phyloP scores from a whole-genome alignment of 164 flowering plant species.

The Stephania japonica region DNA sequence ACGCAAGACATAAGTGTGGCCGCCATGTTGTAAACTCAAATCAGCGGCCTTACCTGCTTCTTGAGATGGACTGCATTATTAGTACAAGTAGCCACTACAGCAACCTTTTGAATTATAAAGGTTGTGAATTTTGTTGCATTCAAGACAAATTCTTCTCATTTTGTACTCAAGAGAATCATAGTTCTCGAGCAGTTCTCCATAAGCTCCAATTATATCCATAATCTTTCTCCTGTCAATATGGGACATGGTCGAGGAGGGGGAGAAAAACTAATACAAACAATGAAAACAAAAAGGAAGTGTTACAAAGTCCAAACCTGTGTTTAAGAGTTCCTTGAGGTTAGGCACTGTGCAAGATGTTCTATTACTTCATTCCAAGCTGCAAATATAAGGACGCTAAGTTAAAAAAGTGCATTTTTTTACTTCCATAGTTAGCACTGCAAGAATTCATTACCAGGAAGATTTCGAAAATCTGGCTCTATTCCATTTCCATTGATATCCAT shows the following conservation, averaged over 20 bases:
- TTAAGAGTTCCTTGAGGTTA: conserved; percentile 31
- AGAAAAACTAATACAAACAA: not conserved
- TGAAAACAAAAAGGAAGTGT: not conserved
- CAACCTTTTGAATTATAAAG: not conserved
- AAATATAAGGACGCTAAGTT: conserved; percentile 4
- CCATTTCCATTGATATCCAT: conserved; percentile 94
- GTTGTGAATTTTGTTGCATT: not conserved
- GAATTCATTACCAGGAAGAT: conserved; percentile 53
- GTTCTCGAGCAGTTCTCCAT: not conserved
- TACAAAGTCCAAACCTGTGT: not conserved
- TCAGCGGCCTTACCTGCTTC: not conserved
- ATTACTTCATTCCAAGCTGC: conserved; percentile 75
- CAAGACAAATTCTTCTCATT: not conserved
- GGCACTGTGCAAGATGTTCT: conserved; percentile 52
- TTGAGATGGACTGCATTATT: not conserved
- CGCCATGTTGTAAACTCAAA: not conserved
- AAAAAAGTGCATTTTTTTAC: not conserved
- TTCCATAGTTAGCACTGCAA: not conserved
- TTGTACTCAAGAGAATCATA: not conserved
- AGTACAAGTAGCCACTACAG: not conserved
- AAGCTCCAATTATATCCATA: not conserved
- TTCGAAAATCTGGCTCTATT: conserved; percentile 70
- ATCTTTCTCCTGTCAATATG: not conserved
- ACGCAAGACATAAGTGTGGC: not conserved
- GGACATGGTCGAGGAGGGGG: no score